Conservation (phyloP, 2,329 filamentous ascomycete species). For the Pseudogymnoascus sp. region DNA sequence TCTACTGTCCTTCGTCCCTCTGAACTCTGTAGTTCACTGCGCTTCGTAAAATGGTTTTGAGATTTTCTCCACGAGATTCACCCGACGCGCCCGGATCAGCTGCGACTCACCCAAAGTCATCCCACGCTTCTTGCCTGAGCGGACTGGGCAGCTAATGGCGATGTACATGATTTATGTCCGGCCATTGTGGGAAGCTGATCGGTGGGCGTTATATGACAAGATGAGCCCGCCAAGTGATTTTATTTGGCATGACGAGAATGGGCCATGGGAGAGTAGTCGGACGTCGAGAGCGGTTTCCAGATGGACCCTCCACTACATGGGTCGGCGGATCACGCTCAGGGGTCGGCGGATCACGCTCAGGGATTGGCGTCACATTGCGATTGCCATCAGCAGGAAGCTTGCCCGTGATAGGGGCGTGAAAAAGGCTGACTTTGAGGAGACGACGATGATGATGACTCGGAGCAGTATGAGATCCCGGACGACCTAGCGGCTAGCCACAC, state of each 20-base stretch:
- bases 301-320: background rate
- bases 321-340: too few relatives aligned
- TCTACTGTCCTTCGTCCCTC: too few relatives aligned
- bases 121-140: constrained; percentile 5
- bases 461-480: background rate
- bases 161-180: constrained; percentile 4
- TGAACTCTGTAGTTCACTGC: too few relatives aligned
- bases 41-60: too few relatives aligned
- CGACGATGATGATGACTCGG: background rate
- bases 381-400: constrained; percentile 2
- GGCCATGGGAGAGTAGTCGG: background rate
- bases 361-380: background rate
- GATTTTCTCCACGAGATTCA: too few relatives aligned
- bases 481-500: constrained; percentile 9
- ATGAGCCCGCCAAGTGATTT: background rate
- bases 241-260: background rate
- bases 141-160: background rate
- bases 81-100: too few relatives aligned
- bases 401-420: background rate
- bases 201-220: background rate
- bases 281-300: background rate
- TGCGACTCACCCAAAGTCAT: too few relatives aligned
- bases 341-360: too few relatives aligned
- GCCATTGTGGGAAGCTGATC: background rate
- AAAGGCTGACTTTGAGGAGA: constrained; percentile 4